These are phyloP conservation scores for Beauveria scarabaeidicola DNA, from an alignment of 2,329 filamentous ascomycete genomes.

Conservation along the genomic window DNA sequence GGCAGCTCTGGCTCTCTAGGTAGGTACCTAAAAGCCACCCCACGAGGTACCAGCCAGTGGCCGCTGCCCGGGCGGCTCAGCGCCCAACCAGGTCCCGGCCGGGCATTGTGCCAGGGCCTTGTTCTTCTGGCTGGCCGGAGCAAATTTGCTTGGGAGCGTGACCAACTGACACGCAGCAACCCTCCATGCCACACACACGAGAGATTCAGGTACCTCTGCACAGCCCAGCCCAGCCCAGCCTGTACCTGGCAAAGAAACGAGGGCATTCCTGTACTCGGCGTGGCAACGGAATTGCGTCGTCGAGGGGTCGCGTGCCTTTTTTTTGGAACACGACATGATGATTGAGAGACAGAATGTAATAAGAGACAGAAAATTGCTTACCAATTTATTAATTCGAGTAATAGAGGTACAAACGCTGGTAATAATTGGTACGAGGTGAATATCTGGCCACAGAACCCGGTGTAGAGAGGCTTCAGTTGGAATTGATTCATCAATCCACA, in stretches of 20 bases:
- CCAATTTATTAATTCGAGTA: not conserved
- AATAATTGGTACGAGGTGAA: not conserved
- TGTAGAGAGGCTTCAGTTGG: not conserved
- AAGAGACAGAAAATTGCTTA: not conserved
- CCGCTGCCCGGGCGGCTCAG: not conserved
- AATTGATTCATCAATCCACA: not conserved
- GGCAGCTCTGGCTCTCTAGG: not conserved
- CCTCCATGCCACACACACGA: not conserved
- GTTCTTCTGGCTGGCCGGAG: not conserved
- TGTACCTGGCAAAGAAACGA: not conserved
- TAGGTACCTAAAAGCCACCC: too few relatives aligned
- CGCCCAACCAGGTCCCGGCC: not conserved
- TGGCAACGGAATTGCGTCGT: not conserved
- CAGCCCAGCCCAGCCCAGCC: slow-evolving; percentile 5
- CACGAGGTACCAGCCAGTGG: not conserved
- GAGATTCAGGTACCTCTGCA: slow-evolving; percentile 9
- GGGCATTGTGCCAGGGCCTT: not conserved
- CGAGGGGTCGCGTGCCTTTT: not conserved
- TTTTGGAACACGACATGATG: not conserved
- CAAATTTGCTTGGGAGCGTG: slow-evolving; percentile 6
- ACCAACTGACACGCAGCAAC: not conserved
- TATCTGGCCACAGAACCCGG: not conserved
- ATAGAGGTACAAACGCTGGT: not conserved
- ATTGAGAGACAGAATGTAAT: not conserved
- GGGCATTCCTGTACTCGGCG: not conserved